phyloP scores from a whole-genome alignment of 148 eudicot genomes.

The Rhododendron ovatum region DNA sequence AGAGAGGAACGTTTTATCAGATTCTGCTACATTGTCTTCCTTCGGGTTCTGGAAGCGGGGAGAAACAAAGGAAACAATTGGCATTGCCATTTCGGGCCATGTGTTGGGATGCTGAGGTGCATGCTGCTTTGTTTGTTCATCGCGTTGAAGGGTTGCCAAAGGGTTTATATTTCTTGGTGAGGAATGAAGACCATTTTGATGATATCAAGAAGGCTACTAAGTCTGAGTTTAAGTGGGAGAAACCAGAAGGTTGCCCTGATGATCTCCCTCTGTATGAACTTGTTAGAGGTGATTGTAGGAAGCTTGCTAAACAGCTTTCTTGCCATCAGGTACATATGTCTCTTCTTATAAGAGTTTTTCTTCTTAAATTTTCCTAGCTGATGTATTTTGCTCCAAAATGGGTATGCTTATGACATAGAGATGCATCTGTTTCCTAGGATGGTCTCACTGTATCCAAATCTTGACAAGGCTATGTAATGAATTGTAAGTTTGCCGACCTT shows the following conservation, averaged over 20 bases:
- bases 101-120: slow-evolving; percentile 87
- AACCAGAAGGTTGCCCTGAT: slow-evolving; percentile 84
- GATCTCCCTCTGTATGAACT: slow-evolving; percentile 81
- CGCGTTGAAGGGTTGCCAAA: slow-evolving; percentile 69
- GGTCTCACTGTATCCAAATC: neutral
- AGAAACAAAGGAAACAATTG: slow-evolving; percentile 63
- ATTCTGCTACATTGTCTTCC: slow-evolving; percentile 87
- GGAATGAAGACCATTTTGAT: slow-evolving; percentile 74
- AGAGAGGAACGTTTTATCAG: slow-evolving; percentile 70
- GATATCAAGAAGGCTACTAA: slow-evolving; percentile 59
- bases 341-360: neutral
- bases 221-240: slow-evolving; percentile 73
- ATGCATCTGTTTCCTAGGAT: neutral
- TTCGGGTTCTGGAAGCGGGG: slow-evolving; percentile 49
- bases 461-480: neutral
- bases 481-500: neutral
- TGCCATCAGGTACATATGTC: slow-evolving; percentile 71
- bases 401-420: neutral
- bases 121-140: slow-evolving; percentile 85
- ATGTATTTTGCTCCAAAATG: neutral
- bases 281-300: slow-evolving; percentile 47
- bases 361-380: neutral
- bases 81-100: slow-evolving; percentile 86
- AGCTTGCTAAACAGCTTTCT: slow-evolving; percentile 65
- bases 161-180: slow-evolving; percentile 87